These are phyloP conservation scores for Amaranthus cruentus DNA, from an alignment of 148 eudicot genomes.

Conservation along the genomic window DNA sequence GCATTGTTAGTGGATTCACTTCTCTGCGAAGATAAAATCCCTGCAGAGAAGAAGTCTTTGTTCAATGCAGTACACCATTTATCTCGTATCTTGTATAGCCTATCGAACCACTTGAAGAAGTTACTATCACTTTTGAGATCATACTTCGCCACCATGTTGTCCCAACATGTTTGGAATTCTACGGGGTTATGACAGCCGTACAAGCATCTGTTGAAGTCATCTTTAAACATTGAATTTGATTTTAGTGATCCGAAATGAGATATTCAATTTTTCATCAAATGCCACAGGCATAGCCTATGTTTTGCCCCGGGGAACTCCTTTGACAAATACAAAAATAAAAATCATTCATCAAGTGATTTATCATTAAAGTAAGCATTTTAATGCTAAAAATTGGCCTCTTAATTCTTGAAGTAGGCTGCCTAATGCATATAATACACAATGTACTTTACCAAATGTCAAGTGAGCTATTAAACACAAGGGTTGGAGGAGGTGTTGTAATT, in stretches of 20 bases:
- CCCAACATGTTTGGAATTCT: neutral
- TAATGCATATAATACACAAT: no score
- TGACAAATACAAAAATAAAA: neutral
- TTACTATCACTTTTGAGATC: neutral
- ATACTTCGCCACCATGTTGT: neutral
- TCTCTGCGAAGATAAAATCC: neutral
- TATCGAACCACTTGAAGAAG: neutral
- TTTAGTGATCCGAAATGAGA: neutral
- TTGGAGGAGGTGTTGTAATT: no score
- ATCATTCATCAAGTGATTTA: no score
- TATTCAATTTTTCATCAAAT: neutral
- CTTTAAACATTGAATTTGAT: neutral
- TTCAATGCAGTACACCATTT: conserved; percentile 4
- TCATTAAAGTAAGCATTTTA: no score
- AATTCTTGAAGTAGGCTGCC: no score
- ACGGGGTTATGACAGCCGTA: neutral
- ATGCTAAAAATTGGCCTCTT: no score
- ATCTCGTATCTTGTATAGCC: neutral
- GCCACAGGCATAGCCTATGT: neutral
- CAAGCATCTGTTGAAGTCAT: neutral
- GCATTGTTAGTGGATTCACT: neutral
- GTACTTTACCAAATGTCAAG: no score
- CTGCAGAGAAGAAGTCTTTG: neutral
- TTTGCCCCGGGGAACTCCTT: neutral
- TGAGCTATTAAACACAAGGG: no score